Conservation (phyloP, 75 land plant species). For the Selaginella tamariscina region DNA sequence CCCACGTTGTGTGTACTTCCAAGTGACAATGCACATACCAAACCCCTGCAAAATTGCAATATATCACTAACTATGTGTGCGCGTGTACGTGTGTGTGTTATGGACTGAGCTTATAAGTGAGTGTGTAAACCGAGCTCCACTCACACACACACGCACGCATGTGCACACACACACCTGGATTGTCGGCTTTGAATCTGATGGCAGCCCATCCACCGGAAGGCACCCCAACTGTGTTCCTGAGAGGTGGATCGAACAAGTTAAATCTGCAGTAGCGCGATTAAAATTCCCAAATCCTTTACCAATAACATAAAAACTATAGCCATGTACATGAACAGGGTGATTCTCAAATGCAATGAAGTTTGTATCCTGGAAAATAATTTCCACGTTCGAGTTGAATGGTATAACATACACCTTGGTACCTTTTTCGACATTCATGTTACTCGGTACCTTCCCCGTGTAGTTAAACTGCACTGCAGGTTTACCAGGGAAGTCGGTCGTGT, state of each 20-base stretch:
- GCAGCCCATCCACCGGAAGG: neutral
- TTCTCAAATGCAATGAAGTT: neutral
- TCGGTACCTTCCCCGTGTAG: neutral
- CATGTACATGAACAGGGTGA: conserved; percentile 10
- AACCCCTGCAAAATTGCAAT: conserved; percentile 28
- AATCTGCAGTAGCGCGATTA: neutral
- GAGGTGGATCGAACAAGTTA: neutral
- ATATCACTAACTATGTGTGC: too few relatives aligned
- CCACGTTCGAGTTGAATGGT: conserved; percentile 4
- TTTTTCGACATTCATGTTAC: neutral
- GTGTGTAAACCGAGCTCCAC: too few relatives aligned
- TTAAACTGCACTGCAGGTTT: neutral
- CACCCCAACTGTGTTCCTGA: neutral
- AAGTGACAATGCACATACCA: conserved; percentile 62
- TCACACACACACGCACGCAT: too few relatives aligned
- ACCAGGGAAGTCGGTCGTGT: neutral
- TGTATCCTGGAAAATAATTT: conserved; percentile 7
- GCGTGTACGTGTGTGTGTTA: too few relatives aligned
- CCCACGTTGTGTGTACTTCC: conserved; percentile 58
- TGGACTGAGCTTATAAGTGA: too few relatives aligned
- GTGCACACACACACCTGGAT: neutral
- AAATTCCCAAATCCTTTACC: conserved; percentile 2
- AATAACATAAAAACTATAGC: conserved; percentile 2
- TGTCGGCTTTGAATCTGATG: neutral
- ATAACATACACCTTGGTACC: neutral